A percentile compares a stretch with the other conserved stretches of the same genome.
These are phyloP conservation scores for Pichia sp. DNA, from an alignment of 1,139 yeast genomes.

Conservation along the genomic window DNA sequence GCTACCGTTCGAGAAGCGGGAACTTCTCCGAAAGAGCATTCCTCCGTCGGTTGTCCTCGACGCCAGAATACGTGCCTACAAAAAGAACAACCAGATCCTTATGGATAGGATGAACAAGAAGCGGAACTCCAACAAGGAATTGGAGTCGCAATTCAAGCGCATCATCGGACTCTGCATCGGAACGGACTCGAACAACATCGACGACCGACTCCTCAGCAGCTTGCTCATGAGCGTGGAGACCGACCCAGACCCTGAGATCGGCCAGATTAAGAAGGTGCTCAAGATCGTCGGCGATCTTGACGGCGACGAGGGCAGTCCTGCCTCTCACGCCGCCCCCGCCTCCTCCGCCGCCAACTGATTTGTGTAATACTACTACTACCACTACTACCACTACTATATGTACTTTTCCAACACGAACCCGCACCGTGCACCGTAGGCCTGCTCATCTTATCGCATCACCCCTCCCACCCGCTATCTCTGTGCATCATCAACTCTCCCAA, in stretches of 20 bases:
- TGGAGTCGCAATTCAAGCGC: constrained; percentile 80
- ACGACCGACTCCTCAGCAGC: constrained; percentile 80
- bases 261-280: constrained; percentile 31
- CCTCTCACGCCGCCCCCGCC: not conserved
- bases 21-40: constrained; percentile 30
- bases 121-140: constrained; percentile 47
- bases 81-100: constrained; percentile 57
- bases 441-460: too few relatives aligned
- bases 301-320: constrained; percentile 12
- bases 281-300: constrained; percentile 51
- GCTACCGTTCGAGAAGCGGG: constrained; percentile 11
- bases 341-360: not conserved
- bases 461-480: too few relatives aligned
- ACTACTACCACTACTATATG: not conserved
- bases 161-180: constrained; percentile 91
- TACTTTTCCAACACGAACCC: not conserved
- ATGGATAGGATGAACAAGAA: constrained; percentile 38
- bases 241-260: constrained; percentile 49
- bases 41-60: constrained; percentile 63
- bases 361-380: not conserved
- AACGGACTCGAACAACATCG: constrained; percentile 62
- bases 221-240: constrained; percentile 87
- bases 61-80: constrained; percentile 80
- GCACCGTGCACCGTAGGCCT: not conserved
- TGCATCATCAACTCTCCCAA: too few relatives aligned